Evolutionary conservation across 148 eudicot genomes (phyloP), one percentile per base, ranked within the genome.

Genomic region (Camellia granthamiana): DNA sequence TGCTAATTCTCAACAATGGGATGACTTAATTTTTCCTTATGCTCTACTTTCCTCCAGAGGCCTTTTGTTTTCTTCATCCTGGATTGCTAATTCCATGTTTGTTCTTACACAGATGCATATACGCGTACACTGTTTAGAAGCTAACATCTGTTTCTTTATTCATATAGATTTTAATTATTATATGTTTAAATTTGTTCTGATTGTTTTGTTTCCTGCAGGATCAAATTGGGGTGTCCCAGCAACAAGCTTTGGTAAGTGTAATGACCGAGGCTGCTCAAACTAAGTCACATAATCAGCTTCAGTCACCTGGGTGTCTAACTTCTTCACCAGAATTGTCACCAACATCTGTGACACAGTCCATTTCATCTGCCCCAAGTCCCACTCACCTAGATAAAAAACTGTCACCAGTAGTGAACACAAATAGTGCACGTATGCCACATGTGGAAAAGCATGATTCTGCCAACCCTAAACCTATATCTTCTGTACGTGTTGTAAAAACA

Each of bases 251-350:
- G 84, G 87, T 80, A 64, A 77, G 76, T 84, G 85, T 80, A 67
- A 84, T 87, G 43, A 84, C 87, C 30, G 78, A 81, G 72, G 84
- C 88, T 81, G 87, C 86, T 79, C 85, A 88, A 85, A 81, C 78
- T 12, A 84, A 80, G 74, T 69, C 55, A 67, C 85, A 59, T 61
- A 62, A 51, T 69, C 76, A 72, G 77, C 21, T 54, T 59, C 69
- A 69, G 69, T 51, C 54, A 43, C 72, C 75, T 76, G 77, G 72
- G 77, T 77, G 41, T 56, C 82, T 79, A 77, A 38, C 78, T 38
- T 78, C 83, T 23, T 67, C 86, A 43, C 47, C 78, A 6, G 84
- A 88, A 69, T 49, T 81, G 55, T 82, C 90, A 38, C 72, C 75
- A 64, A 69, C 84, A 38, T 81, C 88, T 68, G 77, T 80, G 46